Base-by-base conservation (phyloP, 148 eudicot genomes). In the Suaeda aralocaspica region DNA sequence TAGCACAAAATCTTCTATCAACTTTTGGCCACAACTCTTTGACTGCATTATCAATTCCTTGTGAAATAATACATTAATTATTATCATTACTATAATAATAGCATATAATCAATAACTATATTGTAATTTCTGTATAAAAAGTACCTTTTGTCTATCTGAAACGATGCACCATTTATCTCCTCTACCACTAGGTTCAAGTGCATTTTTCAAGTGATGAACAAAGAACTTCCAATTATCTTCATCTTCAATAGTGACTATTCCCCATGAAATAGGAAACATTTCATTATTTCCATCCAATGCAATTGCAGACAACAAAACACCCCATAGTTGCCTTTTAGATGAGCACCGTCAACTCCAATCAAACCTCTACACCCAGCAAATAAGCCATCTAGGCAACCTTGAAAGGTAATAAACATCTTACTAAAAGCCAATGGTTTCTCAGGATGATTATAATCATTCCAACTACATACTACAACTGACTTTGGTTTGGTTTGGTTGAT, bases 71-170 rank as follows among this genome's bases (percentile, higher is more conserved):
- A n/a, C n/a, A n/a, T n/a, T n/a, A n/a, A n/a, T n/a, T n/a, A n/a
- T n/a, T n/a, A n/a, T n/a, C n/a, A n/a, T n/a, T n/a, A n/a, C n/a
- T n/a, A n/a, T n/a, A n/a, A n/a, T n/a, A n/a, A n/a, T n/a, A n/a
- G n/a, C n/a, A n/a, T n/a, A n/a, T n/a, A n/a, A n/a, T n/a, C n/a
- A n/a, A n/a, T n/a, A n/a, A n/a, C n/a, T n/a, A n/a, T n/a, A n/a
- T n/a, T n/a, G n/a, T n/a, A n/a, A n/a, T n/a, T n/a, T n/a, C n/a
- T n/a, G n/a, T n/a, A 49, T 49, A n/a, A 2, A 49, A 49, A 18
- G 84, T 90, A 33, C 85, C 90, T 86, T 86, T 13, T 45, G 49
- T 45, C 49, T 45, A 45, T 45, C 49, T 9, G 49, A 45, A 9
- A 45, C 12, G 49, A 45, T 45, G 15, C 49, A 45, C 49, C 49